Evolutionary conservation across 2,329 filamentous ascomycete genomes (phyloP).

Genomic region (Venturia pyrina): DNA sequence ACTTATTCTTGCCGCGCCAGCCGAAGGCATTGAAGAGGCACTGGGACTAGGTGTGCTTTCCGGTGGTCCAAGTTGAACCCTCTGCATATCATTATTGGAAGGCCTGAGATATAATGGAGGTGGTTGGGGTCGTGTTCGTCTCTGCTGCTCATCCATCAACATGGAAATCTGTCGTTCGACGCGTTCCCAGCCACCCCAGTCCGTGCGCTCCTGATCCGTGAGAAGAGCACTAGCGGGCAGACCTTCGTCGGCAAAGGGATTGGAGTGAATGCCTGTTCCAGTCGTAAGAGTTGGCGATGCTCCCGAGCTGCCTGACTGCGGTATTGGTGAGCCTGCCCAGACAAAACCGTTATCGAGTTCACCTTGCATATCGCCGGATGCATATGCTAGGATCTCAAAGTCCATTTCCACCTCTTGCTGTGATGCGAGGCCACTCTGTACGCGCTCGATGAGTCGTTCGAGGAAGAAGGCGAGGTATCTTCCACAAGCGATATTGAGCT

Average conservation of each 20-base stretch:
- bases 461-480: slow-evolving; percentile 76
- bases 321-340: slow-evolving; percentile 46
- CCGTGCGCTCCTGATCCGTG: slow-evolving; percentile 47
- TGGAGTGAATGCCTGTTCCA: slow-evolving; percentile 23
- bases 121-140: slow-evolving; percentile 15
- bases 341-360: slow-evolving; percentile 71
- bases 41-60: slow-evolving; percentile 9
- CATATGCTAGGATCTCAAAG: slow-evolving; percentile 81
- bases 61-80: slow-evolving; percentile 24
- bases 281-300: neutral
- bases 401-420: slow-evolving; percentile 47
- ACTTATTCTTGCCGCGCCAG: slow-evolving; percentile 27
- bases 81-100: slow-evolving; percentile 28
- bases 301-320: neutral
- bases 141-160: slow-evolving; percentile 40
- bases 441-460: slow-evolving; percentile 50
- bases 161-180: slow-evolving; percentile 55
- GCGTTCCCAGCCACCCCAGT: slow-evolving; percentile 74
- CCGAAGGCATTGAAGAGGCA: slow-evolving; percentile 16
- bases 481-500: slow-evolving; percentile 68
- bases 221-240: slow-evolving; percentile 41
- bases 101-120: slow-evolving; percentile 24
- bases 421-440: slow-evolving; percentile 27
- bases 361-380: slow-evolving; percentile 77
- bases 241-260: slow-evolving; percentile 23